phyloP scores from a whole-genome alignment of 805 yeast genomes.

The Brettanomyces custersianus region DNA sequence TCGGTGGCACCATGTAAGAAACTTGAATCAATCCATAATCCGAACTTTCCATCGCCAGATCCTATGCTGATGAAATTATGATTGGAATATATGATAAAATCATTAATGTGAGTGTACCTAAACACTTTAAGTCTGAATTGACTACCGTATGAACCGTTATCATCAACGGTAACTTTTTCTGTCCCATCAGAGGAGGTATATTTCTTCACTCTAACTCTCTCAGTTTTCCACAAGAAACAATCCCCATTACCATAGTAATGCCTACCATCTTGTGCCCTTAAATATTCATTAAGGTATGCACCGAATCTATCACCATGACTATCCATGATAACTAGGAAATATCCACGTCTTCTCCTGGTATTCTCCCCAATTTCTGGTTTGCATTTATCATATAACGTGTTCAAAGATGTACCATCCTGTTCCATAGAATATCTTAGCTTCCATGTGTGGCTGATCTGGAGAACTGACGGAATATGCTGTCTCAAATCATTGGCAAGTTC shows the following conservation, averaged over 20 bases:
- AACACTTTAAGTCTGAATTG: constrained; percentile 61
- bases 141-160: constrained; percentile 7
- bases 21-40: constrained; percentile 77
- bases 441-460: constrained; percentile 78
- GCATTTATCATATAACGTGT: constrained; percentile 58
- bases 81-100: constrained; percentile 76
- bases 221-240: constrained; percentile 85
- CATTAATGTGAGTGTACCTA: constrained; percentile 83
- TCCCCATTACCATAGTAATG: constrained; percentile 91
- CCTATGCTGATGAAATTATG: constrained; percentile 75
- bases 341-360: constrained; percentile 40
- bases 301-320: constrained; percentile 61
- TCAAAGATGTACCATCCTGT: constrained; percentile 84
- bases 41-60: constrained; percentile 88
- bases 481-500: constrained; percentile 73
- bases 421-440: constrained; percentile 71
- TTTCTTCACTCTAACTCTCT: constrained; percentile 29
- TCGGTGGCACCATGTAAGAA: constrained; percentile 71
- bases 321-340: constrained; percentile 66
- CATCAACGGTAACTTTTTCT: constrained; percentile 5
- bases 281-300: constrained; percentile 64
- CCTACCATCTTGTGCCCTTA: constrained; percentile 61
- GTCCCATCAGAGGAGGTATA: constrained; percentile 5
- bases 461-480: constrained; percentile 62
- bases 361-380: constrained; percentile 35